These are phyloP conservation scores for Mucor mucedo DNA, from an alignment of 371 early-diverging fungal species.

Conservation along the genomic window DNA sequence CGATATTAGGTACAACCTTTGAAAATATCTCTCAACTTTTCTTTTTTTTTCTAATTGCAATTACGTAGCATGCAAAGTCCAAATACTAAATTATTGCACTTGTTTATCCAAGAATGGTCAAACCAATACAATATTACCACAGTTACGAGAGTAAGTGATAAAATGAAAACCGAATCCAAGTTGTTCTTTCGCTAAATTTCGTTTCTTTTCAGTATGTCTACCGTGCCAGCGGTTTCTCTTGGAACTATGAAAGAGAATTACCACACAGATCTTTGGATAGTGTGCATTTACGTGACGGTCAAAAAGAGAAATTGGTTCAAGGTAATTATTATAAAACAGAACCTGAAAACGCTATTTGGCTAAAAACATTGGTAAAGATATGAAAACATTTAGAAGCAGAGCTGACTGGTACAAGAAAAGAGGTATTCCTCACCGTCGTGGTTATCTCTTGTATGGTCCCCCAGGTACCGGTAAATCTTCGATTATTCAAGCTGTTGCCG, in stretches of 20 bases:
- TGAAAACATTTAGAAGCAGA: constrained; percentile 36
- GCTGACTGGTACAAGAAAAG: constrained; percentile 83
- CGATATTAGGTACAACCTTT: constrained; percentile 5
- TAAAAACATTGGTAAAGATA: constrained; percentile 20
- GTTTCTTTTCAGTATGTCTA: constrained; percentile 16
- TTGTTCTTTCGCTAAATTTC: background rate
- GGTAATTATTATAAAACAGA: constrained; percentile 14
- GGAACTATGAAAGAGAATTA: constrained; percentile 14
- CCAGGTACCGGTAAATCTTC: constrained; percentile 99
- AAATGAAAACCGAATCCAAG: no score
- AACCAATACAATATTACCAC: constrained; percentile 30
- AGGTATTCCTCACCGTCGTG: constrained; percentile 92
- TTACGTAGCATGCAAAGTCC: constrained; percentile 7
- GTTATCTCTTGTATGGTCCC: constrained; percentile 96
- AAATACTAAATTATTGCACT: constrained; percentile 7
- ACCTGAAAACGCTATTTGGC: background rate
- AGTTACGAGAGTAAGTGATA: constrained; percentile 11
- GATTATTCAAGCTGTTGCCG: constrained; percentile 91
- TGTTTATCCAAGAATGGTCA: constrained; percentile 29
- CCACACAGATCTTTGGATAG: constrained; percentile 34
- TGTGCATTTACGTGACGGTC: constrained; percentile 36
- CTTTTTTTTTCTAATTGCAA: background rate
- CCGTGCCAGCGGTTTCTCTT: constrained; percentile 10
- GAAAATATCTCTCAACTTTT: background rate
- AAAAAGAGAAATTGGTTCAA: constrained; percentile 35